Evolutionary conservation across 108 stramenopile species (phyloP), one percentile per base, ranked within the genome.

Genomic region (Nitzschia palea): DNA sequence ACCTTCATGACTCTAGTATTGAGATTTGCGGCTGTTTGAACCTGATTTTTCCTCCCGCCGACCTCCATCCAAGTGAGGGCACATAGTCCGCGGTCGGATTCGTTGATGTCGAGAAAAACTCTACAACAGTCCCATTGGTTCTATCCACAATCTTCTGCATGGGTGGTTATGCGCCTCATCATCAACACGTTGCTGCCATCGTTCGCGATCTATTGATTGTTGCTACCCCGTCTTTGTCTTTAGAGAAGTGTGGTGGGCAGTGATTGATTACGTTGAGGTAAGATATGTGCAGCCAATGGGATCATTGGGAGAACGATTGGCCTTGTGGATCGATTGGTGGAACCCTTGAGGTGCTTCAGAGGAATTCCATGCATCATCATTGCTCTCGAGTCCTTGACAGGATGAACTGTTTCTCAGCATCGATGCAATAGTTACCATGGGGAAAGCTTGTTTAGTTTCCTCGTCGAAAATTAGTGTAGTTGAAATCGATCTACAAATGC

Each of bases 141-240:
- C 47, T 20, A 48, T n/a, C 47, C 47, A 48, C 47, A 48, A 48
- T 48, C 47, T 48, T 48, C 47, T 40, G 12, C 22, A 20, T 48
- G 47, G 47, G 22, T 20, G 47, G 47, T 5, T 4, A 20, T 18
- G 47, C n/a, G 22, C 47, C 47, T 48, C 47, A 20, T 5, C 47
- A 48, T 5, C 47, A 48, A n/a, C n/a, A n/a, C n/a, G n/a, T n/a
- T n/a, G n/a, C n/a, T n/a, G n/a, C n/a, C 37, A 40, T 40, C 12
- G 37, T 40, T 10, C 37, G 37, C 10, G 12, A 6, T 48, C 15
- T 48, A 10, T 20, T 48, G 18, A 48, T 48, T 48, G 15, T 48
- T 48, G 18, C n/a, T 18, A 5, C 4, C n/a, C 9, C 4, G 47
- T n/a, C 47, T 4, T 48, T 48, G 9, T 48, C 4, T 48, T 20